Base-by-base conservation (phyloP, 768 basidiomycete species). In the Psilocybe sp. region DNA sequence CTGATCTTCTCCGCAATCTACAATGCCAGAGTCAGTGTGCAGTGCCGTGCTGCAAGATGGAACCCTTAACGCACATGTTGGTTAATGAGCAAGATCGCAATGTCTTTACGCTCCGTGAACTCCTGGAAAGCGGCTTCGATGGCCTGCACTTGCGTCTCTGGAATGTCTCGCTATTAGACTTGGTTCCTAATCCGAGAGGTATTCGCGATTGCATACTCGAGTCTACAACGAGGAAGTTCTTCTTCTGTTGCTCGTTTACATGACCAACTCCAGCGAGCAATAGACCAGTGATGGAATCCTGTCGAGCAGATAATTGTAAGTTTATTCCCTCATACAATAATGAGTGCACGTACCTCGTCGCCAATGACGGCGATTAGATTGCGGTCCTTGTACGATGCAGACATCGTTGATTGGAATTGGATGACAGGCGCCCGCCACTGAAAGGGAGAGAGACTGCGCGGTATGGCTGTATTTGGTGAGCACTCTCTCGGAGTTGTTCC, bases 241-340 rank as follows among this genome's bases (percentile, higher is more conserved):
- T 97, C 78, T 89, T 91, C 73, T 93, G 91, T 39, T 88, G 80
- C 51, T 89, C 84, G 59, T 87, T 85, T 54, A 98, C 77, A 67
- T 99, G 89, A 0, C 97, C 97, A 40, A 98, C 81, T 33, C 97
- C 97, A 5, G 97, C 97, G 42, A 99, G 79, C 37, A 99, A 79
- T 13, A 98, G 79, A 37, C 97, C 97, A 0, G 97, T 98, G 54
- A 98, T 91, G 3, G 96, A 92, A 73, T 99, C 97, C 96, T 99
- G 61, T 16, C 45, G 36, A 53, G 39, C 16, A 38, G 13, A 33
- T 35, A 46, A 55, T 47, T 34, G 48, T 41, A 40, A 41, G 61
- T 34, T 16, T 44, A 44, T n/a, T 39, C 8, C 31, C 14, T 37
- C 43, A 10, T 14, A 5, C 15, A 32, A 36, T 14, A 23, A 19